phyloP scores from a whole-genome alignment of 257 asterid species.

The Solanum piurae region DNA sequence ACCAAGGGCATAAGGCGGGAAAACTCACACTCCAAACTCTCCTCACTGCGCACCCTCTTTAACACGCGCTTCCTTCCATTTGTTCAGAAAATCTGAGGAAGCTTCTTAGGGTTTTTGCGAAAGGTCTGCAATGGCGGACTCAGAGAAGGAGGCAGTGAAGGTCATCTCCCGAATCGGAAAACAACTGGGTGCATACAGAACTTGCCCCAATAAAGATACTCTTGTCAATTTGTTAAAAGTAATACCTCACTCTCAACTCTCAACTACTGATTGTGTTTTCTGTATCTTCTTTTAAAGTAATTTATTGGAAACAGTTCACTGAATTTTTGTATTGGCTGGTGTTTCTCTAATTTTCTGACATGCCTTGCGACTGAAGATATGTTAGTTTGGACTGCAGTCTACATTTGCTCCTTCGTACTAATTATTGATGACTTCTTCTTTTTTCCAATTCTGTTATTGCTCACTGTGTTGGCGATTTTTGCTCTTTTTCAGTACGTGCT shows the following conservation, averaged over 20 bases:
- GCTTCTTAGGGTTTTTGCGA: constrained; percentile 4
- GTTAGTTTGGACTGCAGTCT: not conserved
- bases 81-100: not conserved
- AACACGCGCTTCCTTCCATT: not conserved
- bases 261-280: not conserved
- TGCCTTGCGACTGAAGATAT: not conserved
- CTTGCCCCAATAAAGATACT: constrained; percentile 48
- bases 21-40: constrained; percentile 1
- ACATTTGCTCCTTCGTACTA: not conserved
- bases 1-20: constrained; percentile 30
- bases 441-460: not conserved
- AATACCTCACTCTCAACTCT: not conserved
- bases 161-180: constrained; percentile 33
- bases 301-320: not conserved
- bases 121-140: constrained; percentile 35
- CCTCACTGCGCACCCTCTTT: not conserved
- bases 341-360: not conserved
- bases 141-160: constrained; percentile 28
- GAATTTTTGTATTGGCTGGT: not conserved
- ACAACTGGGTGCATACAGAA: constrained; percentile 30
- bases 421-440: not conserved
- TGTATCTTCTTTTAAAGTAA: not conserved
- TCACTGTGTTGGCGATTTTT: not conserved
- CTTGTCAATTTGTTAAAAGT: constrained; percentile 61
- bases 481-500: not conserved